A percentile compares a stretch with the other conserved stretches of the same genome.
Evolutionary conservation across 192 early-diverging fungal genomes (phyloP).

Genomic region (Coemansia brasiliensis): DNA sequence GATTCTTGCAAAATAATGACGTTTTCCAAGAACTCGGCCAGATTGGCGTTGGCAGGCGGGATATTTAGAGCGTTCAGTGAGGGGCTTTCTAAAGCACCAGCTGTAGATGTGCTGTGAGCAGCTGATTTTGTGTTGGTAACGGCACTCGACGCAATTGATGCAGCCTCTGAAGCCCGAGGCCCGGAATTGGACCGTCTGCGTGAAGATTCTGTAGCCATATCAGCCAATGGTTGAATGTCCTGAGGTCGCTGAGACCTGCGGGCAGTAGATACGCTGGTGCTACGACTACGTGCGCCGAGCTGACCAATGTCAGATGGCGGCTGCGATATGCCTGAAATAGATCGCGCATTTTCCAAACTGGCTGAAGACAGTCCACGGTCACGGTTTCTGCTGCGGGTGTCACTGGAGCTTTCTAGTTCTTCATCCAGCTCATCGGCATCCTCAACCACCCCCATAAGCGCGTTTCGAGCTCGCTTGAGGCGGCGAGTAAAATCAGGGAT

Average conservation of each 20-base stretch:
- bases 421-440: conserved; percentile 46
- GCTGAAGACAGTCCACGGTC: conserved; percentile 56
- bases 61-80: conserved; percentile 38
- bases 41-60: conserved; percentile 46
- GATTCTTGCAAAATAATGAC: conserved; percentile 90
- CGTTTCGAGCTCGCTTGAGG: conserved; percentile 47
- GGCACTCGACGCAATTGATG: conserved; percentile 26
- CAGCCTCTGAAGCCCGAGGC: conserved; percentile 25
- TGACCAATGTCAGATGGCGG: neutral
- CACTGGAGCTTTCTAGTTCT: conserved; percentile 32
- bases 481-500: conserved; percentile 51
- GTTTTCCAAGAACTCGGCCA: conserved; percentile 75
- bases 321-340: conserved; percentile 2
- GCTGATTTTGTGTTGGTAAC: conserved; percentile 7
- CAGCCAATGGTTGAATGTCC: neutral
- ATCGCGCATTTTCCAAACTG: conserved; percentile 38
- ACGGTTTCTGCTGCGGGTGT: conserved; percentile 9
- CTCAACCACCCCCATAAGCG: conserved; percentile 54
- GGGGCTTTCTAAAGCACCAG: conserved; percentile 14
- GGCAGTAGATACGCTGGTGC: conserved; percentile 27
- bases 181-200: conserved; percentile 35
- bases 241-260: neutral
- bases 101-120: neutral
- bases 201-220: too few species aligned
- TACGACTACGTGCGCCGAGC: conserved; percentile 30